Base-by-base conservation (phyloP, 306 rosid genomes). In the Lathyrus aphaca region DNA sequence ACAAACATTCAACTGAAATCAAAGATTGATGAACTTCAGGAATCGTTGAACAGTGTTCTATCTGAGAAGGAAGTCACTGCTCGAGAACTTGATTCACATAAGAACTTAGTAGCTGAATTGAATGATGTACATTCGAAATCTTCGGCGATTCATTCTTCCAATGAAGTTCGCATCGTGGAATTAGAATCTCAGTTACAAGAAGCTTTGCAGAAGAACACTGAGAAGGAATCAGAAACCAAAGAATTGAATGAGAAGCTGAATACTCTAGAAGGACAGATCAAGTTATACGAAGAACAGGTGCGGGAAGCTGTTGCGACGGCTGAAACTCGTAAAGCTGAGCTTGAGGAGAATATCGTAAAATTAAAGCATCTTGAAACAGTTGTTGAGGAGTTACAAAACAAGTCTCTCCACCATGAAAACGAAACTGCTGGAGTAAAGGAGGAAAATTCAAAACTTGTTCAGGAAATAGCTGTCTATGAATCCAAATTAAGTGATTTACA, bases 1-100 rank as follows among this genome's bases (percentile, higher is more conserved):
- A 91, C 87, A 55, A 91, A 91, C 80, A 45, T 55, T 80, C 96
- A 95, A 64, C 85, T 95, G 72, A 88, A 84, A 79, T 75, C 79
- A 77, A 91, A 82, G 89, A 74, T 91, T 74, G 90, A 83, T 64
- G 97, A 94, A 74, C 91, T 94, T 69, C 88, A 85, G 68, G 96
- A 87, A 66, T 73, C 80, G 23, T 42, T 94, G 69, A 83, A 82
- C 69, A 71, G 80, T 69, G 72, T 85, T 75, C 57, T 75, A 73
- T 83, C 87, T 4, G 96, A 91, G 80, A 94, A 85, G 79, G 95
- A 91, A 67, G 74, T 72, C 50, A 43, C 81, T 70, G 43, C 73
- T 55, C 86, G 71, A 76, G 81, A 87, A 70, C 88, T 94, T 69
- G 83, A 75, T 74, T 83, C 86, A 43, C 96, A 88, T 69, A 81